These are phyloP conservation scores for Cyberlindnera subsufficiens DNA, from an alignment of 805 yeast species.

Conservation along the genomic window DNA sequence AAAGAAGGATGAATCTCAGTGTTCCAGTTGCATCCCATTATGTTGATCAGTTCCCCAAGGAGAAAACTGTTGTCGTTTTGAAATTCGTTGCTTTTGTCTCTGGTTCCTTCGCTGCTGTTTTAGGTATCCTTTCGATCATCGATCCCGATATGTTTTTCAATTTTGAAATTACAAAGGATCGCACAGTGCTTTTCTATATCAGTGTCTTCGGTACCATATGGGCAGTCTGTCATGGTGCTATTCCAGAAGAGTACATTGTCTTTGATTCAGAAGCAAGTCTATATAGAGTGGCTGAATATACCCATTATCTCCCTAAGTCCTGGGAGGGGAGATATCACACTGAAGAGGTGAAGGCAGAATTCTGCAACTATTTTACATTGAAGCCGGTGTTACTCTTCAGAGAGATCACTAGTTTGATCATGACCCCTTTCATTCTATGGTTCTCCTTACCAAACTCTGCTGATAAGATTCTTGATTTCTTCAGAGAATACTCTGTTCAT, in stretches of 20 bases:
- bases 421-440: conserved; percentile 90
- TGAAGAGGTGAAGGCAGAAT: conserved; percentile 76
- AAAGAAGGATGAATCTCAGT: conserved; percentile 70
- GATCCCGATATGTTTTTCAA: conserved; percentile 91
- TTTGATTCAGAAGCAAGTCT: conserved; percentile 92
- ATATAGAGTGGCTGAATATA: conserved; percentile 71
- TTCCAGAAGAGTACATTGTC: conserved; percentile 60
- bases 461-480: conserved; percentile 80
- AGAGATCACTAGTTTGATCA: conserved; percentile 74
- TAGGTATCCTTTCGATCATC: conserved; percentile 67
- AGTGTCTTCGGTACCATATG: conserved; percentile 84
- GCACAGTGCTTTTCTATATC: conserved; percentile 80
- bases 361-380: conserved; percentile 71
- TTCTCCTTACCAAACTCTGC: conserved; percentile 68
- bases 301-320: conserved; percentile 82
- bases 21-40: conserved; percentile 76
- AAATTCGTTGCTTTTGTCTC: conserved; percentile 66
- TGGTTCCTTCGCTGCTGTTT: conserved; percentile 85
- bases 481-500: conserved; percentile 83
- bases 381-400: conserved; percentile 63
- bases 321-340: conserved; percentile 89
- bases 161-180: conserved; percentile 78
- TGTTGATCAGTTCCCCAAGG: conserved; percentile 89
- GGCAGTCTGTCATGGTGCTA: conserved; percentile 72
- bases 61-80: conserved; percentile 48